phyloP scores from a whole-genome alignment of 164 flowering plant species.

The Umbellularia californica region DNA sequence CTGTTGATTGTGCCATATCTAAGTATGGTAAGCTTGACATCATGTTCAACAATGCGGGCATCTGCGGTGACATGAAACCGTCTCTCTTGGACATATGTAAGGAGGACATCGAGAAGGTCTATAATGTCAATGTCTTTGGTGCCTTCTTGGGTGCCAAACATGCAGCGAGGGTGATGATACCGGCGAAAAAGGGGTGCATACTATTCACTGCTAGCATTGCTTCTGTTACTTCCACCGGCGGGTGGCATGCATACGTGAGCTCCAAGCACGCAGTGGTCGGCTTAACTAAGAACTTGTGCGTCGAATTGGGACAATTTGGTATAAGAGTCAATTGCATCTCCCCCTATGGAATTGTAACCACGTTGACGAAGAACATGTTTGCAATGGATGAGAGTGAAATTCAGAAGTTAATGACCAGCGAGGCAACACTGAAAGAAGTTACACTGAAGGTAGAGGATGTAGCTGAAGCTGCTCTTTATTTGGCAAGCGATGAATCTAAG shows the following conservation, averaged over 20 bases:
- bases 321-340: constrained; percentile 23
- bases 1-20: neutral
- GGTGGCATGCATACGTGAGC: neutral
- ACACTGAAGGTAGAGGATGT: constrained; percentile 1
- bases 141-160: constrained; percentile 3
- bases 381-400: neutral
- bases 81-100: constrained; percentile 15
- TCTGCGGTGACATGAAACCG: neutral
- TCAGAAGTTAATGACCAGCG: neutral
- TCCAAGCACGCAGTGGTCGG: constrained; percentile 19
- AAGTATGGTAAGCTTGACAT: constrained; percentile 1
- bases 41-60: constrained; percentile 35
- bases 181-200: neutral
- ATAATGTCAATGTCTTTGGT: constrained; percentile 15
- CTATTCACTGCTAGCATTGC: neutral
- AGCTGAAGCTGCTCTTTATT: constrained; percentile 9
- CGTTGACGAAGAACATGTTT: constrained; percentile 27
- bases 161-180: constrained; percentile 6
- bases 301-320: constrained; percentile 19
- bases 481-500: constrained; percentile 7
- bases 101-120: constrained; percentile 21
- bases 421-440: neutral
- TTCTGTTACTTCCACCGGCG: neutral
- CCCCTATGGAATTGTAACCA: constrained; percentile 9
- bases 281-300: constrained; percentile 10